Conservation (phyloP, 2,329 filamentous ascomycete genomes). For the Beauveria pseudobassiana region DNA sequence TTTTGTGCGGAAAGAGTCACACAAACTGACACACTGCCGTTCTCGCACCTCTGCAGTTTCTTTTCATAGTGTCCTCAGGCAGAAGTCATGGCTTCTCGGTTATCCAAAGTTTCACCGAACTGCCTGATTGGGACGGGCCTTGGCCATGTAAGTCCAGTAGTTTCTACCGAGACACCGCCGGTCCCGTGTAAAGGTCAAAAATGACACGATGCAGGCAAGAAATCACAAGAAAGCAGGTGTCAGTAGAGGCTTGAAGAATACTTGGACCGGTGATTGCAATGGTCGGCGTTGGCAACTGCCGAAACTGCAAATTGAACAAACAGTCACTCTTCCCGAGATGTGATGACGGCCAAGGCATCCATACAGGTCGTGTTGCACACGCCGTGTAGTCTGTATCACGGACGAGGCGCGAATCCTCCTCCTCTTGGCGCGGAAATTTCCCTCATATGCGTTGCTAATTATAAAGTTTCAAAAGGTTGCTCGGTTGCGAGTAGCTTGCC, state of each 20-base stretch:
- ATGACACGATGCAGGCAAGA: background rate
- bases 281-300: constrained; percentile 2
- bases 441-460: background rate
- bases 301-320: background rate
- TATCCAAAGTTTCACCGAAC: background rate
- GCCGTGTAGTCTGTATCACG: background rate
- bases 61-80: background rate
- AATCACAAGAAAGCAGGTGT: too few species aligned
- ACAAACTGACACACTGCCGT: background rate
- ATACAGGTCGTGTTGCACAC: constrained; percentile 3
- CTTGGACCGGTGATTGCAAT: background rate
- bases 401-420: background rate
- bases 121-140: background rate
- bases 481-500: background rate
- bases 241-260: background rate
- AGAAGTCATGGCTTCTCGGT: background rate
- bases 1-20: background rate
- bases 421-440: too few species aligned
- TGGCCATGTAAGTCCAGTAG: background rate
- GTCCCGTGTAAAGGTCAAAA: background rate
- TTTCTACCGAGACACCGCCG: background rate
- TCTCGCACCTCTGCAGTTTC: background rate
- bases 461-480: background rate
- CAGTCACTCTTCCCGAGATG: background rate
- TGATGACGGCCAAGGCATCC: constrained; percentile 1